These are phyloP conservation scores for Amphichorda felina DNA, from an alignment of 2,329 filamentous ascomycete genomes.

Conservation along the genomic window DNA sequence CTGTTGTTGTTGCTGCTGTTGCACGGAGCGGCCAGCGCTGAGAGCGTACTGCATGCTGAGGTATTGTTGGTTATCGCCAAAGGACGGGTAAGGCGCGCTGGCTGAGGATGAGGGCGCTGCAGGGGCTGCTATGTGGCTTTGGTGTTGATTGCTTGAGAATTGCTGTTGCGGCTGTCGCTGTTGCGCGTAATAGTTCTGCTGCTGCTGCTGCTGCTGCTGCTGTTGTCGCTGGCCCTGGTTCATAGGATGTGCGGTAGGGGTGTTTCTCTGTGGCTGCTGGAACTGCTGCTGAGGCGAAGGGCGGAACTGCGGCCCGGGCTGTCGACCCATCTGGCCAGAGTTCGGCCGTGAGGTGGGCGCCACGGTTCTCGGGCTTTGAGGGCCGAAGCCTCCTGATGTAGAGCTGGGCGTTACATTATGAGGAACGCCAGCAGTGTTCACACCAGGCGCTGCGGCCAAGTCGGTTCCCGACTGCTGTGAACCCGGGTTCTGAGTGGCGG, in stretches of 20 bases:
- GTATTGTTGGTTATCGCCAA: not conserved
- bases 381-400: not conserved
- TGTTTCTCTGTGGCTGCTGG: not conserved
- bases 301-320: not conserved
- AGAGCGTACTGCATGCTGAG: conserved; percentile 3
- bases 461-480: not conserved
- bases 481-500: not conserved
- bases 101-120: not conserved
- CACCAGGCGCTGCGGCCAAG: not conserved
- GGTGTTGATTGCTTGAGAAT: not conserved
- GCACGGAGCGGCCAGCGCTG: not conserved
- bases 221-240: too few species aligned
- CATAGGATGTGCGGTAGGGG: too few species aligned
- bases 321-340: not conserved
- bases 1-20: too few species aligned
- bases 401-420: too few species aligned
- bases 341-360: not conserved
- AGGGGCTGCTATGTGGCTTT: conserved; percentile 1
- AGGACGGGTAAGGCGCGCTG: not conserved
- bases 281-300: conserved; percentile 1
- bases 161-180: not conserved
- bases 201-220: not conserved
- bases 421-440: not conserved
- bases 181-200: not conserved
- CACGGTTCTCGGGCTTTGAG: not conserved